These are phyloP conservation scores for Mariannaea elegans DNA, from an alignment of 2,329 filamentous ascomycete genomes.

Conservation along the genomic window DNA sequence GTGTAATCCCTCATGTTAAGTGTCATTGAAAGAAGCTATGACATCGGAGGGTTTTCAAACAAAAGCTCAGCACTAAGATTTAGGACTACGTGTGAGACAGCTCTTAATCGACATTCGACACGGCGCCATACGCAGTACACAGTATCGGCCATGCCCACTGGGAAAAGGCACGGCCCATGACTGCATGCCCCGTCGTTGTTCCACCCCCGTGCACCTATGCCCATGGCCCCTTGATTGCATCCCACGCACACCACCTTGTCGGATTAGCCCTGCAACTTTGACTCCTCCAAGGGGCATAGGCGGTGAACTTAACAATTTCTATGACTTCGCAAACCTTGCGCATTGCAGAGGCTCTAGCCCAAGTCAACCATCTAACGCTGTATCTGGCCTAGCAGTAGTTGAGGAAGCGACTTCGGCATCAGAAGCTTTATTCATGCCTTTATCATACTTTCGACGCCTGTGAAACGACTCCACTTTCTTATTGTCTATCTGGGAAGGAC, in stretches of 20 bases:
- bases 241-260: constrained; percentile 12
- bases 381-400: background rate
- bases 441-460: too few relatives aligned
- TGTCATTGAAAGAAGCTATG: constrained; percentile 5
- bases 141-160: constrained; percentile 2
- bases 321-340: background rate
- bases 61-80: constrained; percentile 10
- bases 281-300: constrained; percentile 7
- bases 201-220: constrained; percentile 14
- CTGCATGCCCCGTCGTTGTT: constrained; percentile 18
- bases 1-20: background rate
- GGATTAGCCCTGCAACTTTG: constrained; percentile 16
- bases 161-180: constrained; percentile 8
- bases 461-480: too few relatives aligned
- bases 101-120: background rate
- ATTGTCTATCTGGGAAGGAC: too few relatives aligned
- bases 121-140: background rate
- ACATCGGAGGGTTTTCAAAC: background rate
- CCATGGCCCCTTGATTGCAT: constrained; percentile 2
- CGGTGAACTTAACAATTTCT: constrained; percentile 20
- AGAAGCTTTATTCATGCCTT: too few relatives aligned
- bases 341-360: constrained; percentile 1
- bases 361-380: background rate
- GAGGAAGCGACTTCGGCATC: background rate
- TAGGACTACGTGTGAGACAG: constrained; percentile 4